A percentile compares a stretch with the other conserved stretches of the same genome.
Evolutionary conservation across 306 rosid genomes (phyloP).

Genomic region (Dryas drummondii): DNA sequence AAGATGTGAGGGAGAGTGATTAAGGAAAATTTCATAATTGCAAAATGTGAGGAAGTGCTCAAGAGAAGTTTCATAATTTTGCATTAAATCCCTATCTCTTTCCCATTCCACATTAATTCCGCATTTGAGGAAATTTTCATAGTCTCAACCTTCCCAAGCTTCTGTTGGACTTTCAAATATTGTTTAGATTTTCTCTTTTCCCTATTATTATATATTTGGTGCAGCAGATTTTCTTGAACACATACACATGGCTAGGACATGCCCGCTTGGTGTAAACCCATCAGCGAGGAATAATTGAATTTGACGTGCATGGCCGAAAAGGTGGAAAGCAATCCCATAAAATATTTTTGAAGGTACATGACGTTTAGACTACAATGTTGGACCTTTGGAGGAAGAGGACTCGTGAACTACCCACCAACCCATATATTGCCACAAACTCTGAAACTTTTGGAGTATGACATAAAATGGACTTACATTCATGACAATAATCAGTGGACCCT

Average conservation of each 20-base stretch:
- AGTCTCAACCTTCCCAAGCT: too few species aligned
- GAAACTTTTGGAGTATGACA: background rate
- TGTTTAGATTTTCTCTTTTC: too few species aligned
- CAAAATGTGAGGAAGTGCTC: too few species aligned
- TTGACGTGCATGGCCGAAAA: slow-evolving; percentile 34
- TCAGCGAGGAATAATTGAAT: slow-evolving; percentile 11
- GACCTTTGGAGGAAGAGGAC: slow-evolving; percentile 30
- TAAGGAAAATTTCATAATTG: too few species aligned
- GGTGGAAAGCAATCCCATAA: background rate
- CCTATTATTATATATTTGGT: background rate
- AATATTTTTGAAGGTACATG: background rate
- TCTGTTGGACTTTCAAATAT: too few species aligned
- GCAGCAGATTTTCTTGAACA: background rate
- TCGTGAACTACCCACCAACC: slow-evolving; percentile 38
- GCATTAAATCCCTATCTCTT: too few species aligned
- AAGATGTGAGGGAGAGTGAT: too few species aligned
- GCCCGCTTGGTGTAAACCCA: background rate
- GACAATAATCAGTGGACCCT: background rate
- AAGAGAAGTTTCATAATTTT: too few species aligned
- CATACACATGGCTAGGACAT: background rate
- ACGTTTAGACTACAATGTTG: background rate
- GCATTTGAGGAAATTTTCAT: too few species aligned
- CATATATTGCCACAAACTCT: slow-evolving; percentile 18
- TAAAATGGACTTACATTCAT: background rate
- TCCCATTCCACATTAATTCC: too few species aligned